Conservation (phyloP, 148 eudicot genomes). For the Fagopyrum esculentum region DNA sequence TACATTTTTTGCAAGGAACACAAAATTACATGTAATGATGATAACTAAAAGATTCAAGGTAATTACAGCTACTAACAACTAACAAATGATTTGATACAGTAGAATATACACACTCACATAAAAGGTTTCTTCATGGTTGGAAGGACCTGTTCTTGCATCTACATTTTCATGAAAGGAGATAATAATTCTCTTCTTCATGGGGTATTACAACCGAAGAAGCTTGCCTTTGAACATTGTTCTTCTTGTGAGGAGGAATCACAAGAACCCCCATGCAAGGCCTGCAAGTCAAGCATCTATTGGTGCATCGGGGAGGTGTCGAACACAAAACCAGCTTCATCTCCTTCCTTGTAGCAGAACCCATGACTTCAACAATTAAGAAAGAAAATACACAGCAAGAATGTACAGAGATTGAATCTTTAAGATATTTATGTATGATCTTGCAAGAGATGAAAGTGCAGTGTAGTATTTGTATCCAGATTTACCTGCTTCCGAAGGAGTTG, state of each 20-base stretch:
- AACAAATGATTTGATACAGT: too few relatives aligned
- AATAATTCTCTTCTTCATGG: slow-evolving; percentile 32
- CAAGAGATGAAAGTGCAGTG: background rate
- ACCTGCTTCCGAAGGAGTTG: background rate
- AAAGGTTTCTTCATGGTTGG: too few relatives aligned
- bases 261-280: slow-evolving; percentile 40
- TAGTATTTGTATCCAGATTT: background rate
- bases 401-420: background rate
- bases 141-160: slow-evolving; percentile 35
- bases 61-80: too few relatives aligned
- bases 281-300: slow-evolving; percentile 38
- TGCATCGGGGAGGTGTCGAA: slow-evolving; percentile 35
- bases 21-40: too few relatives aligned
- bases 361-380: background rate
- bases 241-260: slow-evolving; percentile 28
- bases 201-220: background rate
- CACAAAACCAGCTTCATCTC: slow-evolving; percentile 29
- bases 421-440: slow-evolving; percentile 10
- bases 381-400: background rate
- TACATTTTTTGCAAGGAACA: too few relatives aligned
- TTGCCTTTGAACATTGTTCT: background rate
- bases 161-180: slow-evolving; percentile 39
- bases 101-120: too few relatives aligned
- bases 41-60: too few relatives aligned
- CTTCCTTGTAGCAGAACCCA: background rate